Conservation (phyloP, 2,329 filamentous ascomycete genomes). For the Xylaria sp. region DNA sequence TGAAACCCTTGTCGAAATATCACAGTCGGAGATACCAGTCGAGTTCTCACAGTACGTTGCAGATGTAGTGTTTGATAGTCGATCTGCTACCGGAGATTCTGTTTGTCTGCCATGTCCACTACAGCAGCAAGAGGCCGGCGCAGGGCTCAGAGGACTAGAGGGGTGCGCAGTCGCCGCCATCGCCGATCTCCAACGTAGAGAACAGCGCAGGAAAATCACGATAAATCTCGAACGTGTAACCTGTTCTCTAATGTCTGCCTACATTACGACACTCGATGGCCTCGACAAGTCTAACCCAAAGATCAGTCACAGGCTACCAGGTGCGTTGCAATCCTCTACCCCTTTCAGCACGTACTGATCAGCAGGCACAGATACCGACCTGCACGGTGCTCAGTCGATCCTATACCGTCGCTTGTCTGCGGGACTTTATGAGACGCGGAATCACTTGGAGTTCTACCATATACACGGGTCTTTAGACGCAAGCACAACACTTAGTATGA, state of each 20-base stretch:
- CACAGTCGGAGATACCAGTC: slow-evolving; percentile 41
- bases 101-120: slow-evolving; percentile 49
- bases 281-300: slow-evolving; percentile 54
- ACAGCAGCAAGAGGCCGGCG: slow-evolving; percentile 48
- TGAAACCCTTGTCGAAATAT: slow-evolving; percentile 35
- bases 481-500: slow-evolving; percentile 71
- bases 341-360: slow-evolving; percentile 42
- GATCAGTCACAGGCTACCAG: slow-evolving; percentile 50
- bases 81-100: slow-evolving; percentile 39
- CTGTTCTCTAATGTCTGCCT: slow-evolving; percentile 63
- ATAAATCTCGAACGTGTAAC: slow-evolving; percentile 61
- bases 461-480: slow-evolving; percentile 78
- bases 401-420: slow-evolving; percentile 75
- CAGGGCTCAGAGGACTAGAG: slow-evolving; percentile 64
- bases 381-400: slow-evolving; percentile 72
- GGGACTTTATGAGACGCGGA: slow-evolving; percentile 72
- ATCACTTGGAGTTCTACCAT: slow-evolving; percentile 72
- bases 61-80: slow-evolving; percentile 41
- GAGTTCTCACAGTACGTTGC: slow-evolving; percentile 38
- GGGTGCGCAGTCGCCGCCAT: slow-evolving; percentile 65
- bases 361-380: slow-evolving; percentile 66
- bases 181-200: slow-evolving; percentile 59
- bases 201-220: slow-evolving; percentile 48
- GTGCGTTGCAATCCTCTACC: slow-evolving; percentile 33
- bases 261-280: slow-evolving; percentile 60